Evolutionary conservation across 1,284 basidiomycete species (phyloP).

Genomic region (Leccinum subspadiceum): DNA sequence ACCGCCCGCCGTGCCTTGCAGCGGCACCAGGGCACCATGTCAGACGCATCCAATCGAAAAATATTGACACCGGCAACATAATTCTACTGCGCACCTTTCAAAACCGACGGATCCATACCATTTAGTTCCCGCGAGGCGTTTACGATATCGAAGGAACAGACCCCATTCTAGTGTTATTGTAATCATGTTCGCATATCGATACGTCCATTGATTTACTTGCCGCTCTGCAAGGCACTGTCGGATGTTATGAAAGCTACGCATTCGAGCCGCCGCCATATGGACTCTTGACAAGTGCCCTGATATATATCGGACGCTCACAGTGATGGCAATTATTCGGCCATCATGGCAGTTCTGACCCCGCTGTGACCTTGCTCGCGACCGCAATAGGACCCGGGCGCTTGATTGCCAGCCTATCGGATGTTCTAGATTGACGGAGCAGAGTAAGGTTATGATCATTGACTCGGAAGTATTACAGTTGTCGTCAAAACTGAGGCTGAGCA

Average conservation of each 20-base stretch:
- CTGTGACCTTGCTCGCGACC: not conserved
- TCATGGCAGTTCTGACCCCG: not conserved
- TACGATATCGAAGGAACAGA: constrained; percentile 4
- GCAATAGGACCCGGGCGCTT: not conserved
- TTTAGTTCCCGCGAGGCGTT: constrained; percentile 8
- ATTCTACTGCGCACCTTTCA: not conserved
- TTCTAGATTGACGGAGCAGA: not conserved
- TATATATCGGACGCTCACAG: not conserved
- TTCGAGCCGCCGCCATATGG: not conserved
- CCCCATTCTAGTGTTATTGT: not conserved
- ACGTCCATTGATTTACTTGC: not conserved
- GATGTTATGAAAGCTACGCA: not conserved
- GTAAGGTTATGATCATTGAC: not conserved
- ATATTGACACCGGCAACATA: not conserved
- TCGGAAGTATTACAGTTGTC: not conserved
- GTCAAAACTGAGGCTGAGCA: not conserved
- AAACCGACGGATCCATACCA: not conserved
- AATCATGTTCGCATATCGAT: not conserved
- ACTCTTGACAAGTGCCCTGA: not conserved
- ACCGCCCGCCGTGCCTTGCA: not conserved
- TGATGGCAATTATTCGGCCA: not conserved
- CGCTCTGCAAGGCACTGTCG: not conserved
- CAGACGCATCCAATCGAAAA: not conserved
- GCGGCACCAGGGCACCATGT: not conserved
- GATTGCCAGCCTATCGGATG: not conserved